These are phyloP conservation scores for Hypericum androsaemum DNA, from an alignment of 345 rosid genomes.

Conservation along the genomic window DNA sequence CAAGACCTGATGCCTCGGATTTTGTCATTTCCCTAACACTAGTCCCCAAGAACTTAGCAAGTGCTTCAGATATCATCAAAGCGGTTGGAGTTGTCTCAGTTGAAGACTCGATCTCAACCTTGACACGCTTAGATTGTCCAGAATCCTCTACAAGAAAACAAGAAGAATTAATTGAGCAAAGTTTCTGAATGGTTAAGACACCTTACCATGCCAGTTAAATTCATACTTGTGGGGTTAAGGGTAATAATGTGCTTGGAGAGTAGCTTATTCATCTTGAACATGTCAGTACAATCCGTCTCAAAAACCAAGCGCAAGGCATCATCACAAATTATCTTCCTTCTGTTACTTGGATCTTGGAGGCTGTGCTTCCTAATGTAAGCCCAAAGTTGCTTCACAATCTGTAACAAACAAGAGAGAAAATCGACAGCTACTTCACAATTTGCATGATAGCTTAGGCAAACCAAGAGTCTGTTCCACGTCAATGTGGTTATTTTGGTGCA, in stretches of 20 bases:
- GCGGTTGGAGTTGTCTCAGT: constrained; percentile 33
- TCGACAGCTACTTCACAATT: neutral
- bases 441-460: neutral
- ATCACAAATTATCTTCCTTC: constrained; percentile 93
- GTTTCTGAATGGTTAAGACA: neutral
- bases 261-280: constrained; percentile 97
- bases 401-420: constrained; percentile 12
- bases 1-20: constrained; percentile 41
- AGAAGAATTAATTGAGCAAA: constrained; percentile 8
- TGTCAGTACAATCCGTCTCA: constrained; percentile 96
- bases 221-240: constrained; percentile 75
- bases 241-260: constrained; percentile 83
- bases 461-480: neutral
- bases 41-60: constrained; percentile 67
- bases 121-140: constrained; percentile 58
- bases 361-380: constrained; percentile 90
- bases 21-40: constrained; percentile 58
- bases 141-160: constrained; percentile 50
- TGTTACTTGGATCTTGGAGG: constrained; percentile 98
- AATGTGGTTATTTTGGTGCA: neutral
- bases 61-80: constrained; percentile 59
- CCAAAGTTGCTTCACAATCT: constrained; percentile 98
- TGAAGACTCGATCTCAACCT: constrained; percentile 48
- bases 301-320: constrained; percentile 80
- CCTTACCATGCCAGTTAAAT: neutral